phyloP scores from a whole-genome alignment of 805 yeast species.

The Sungouiella thailandica region DNA sequence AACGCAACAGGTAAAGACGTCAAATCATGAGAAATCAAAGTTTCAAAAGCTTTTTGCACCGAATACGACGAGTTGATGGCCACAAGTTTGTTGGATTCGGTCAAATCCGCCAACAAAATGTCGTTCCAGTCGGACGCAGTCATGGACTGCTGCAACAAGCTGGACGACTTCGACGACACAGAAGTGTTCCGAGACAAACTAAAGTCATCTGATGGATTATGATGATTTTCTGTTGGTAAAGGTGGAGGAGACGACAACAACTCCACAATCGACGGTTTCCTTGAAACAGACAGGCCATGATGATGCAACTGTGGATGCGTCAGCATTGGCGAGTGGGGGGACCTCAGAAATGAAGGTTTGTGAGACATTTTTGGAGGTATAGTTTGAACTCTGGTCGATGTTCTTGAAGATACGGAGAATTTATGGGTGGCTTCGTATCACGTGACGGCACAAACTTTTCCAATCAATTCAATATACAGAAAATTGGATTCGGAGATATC shows the following conservation, averaged over 20 bases:
- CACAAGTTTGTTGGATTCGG: conserved; percentile 73
- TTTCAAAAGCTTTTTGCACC: conserved; percentile 86
- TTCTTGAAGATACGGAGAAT: no score
- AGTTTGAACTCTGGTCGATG: no score
- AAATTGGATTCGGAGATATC: no score
- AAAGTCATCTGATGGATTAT: conserved; percentile 31
- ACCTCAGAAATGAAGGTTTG: conserved; percentile 15
- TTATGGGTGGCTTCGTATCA: no score
- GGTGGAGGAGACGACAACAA: conserved; percentile 75
- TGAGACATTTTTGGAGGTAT: conserved; percentile 11
- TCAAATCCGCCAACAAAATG: conserved; percentile 63
- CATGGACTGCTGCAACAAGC: conserved; percentile 7
- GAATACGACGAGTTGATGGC: conserved; percentile 61
- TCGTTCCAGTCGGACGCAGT: conserved; percentile 60
- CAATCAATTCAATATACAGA: no score
- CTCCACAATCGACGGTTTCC: conserved; percentile 68
- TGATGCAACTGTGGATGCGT: conserved; percentile 14
- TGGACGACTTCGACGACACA: conserved; percentile 12
- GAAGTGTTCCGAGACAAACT: conserved; percentile 35
- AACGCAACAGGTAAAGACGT: conserved; percentile 77
- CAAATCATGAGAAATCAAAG: conserved; percentile 62
- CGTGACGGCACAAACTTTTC: no score
- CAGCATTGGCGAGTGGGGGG: conserved; percentile 16
- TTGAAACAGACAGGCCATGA: conserved; percentile 15
- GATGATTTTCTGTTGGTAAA: conserved; percentile 30